Evolutionary conservation across 306 rosid species (phyloP).

Genomic region (Oemleria cerasiformis): DNA sequence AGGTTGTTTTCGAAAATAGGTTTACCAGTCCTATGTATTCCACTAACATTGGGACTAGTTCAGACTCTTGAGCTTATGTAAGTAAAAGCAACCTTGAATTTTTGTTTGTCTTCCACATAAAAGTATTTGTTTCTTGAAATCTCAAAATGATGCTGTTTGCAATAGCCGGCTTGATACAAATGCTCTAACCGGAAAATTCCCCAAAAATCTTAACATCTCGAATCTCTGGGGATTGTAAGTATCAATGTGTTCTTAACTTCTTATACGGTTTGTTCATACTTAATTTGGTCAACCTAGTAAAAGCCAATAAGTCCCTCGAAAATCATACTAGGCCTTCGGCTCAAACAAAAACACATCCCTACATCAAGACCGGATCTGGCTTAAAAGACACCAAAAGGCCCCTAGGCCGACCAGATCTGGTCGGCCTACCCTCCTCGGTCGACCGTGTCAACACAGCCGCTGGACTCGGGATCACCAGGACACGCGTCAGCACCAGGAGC

Average conservation of each 20-base stretch:
- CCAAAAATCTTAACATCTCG: slow-evolving; percentile 69
- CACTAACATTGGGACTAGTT: slow-evolving; percentile 66
- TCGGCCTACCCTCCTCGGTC: too few relatives aligned
- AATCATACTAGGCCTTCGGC: too few relatives aligned
- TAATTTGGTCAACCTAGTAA: too few relatives aligned
- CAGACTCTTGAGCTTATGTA: slow-evolving; percentile 81
- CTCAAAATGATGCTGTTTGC: slow-evolving; percentile 17
- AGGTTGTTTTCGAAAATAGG: slow-evolving; percentile 68
- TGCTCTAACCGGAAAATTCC: slow-evolving; percentile 57
- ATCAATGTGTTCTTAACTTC: neutral
- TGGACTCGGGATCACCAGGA: too few relatives aligned
- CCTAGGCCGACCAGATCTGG: too few relatives aligned
- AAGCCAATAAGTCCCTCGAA: too few relatives aligned
- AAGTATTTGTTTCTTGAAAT: slow-evolving; percentile 8
- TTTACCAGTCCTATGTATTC: slow-evolving; percentile 58
- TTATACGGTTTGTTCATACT: too few relatives aligned
- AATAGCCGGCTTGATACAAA: slow-evolving; percentile 84
- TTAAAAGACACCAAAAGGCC: too few relatives aligned
- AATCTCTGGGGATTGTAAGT: slow-evolving; percentile 72
- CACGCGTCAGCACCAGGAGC: too few relatives aligned
- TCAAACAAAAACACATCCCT: too few relatives aligned
- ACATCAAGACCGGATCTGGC: too few relatives aligned
- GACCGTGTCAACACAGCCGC: too few relatives aligned
- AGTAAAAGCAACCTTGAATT: slow-evolving; percentile 41
- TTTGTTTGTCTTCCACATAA: slow-evolving; percentile 1